Evolutionary conservation across 371 early-diverging fungal genomes (phyloP), one percentile per base, ranked within the genome.

Genomic region (Rhizomucor pusillus): DNA sequence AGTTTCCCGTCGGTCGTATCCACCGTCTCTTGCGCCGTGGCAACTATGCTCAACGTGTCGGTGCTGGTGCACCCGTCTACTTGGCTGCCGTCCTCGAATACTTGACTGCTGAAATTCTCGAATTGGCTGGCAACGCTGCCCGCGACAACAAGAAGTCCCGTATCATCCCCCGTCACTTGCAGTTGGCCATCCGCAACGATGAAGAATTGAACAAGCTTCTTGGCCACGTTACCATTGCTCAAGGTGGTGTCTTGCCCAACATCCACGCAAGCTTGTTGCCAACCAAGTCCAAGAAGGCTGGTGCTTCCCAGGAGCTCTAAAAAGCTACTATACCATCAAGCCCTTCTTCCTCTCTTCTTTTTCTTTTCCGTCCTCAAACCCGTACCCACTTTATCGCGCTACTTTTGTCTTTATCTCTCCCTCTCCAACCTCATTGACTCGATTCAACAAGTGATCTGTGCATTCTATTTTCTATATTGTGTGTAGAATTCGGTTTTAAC

Each of bases 1-100:
- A 92, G 71, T 94, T 94, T 88, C 97, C 97, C 60, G 94, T 92
- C 64, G 94, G 93, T 75, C 93, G 97, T 91, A 89, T 97, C 69
- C 95, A 97, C 80, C 91, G 95, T 86, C 87, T 90, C 54, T 82
- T 97, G 59, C 90, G 94, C 71, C 90, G 90, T 79, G 94, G 95
- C 62, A 94, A 93, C 90, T 94, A 95, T 73, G 93, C 94, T 59
- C 92, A 90, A 73, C 91, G 94, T 83, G 87, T 94, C 55, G 93
- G 92, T 79, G 92, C 93, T 65, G 90, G 92, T 79, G 93, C 95
- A 52, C 94, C 94, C 67, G 94, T 95, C 69, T 96, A 93, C 81
- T 80, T 94, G 45, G 94, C 95, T 57, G 94, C 95, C 59, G 94
- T 95, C 49, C 88, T 97, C 60, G 95, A 95, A 81, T 97, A 97